These are phyloP conservation scores for Gossypium sturtianum DNA, from an alignment of 345 rosid genomes.

Conservation along the genomic window DNA sequence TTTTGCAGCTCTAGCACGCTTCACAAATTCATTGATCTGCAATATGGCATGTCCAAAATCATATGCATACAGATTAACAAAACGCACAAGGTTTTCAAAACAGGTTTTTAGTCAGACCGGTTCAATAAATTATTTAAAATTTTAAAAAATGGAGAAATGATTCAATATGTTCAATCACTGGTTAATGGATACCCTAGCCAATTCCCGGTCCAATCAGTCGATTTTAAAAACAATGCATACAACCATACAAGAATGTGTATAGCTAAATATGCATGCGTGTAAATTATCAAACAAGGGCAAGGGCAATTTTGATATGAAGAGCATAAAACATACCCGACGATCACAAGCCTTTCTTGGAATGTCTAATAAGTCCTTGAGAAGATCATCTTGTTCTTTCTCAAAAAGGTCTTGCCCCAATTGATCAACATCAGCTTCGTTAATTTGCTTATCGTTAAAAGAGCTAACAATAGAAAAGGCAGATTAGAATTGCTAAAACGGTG, in stretches of 20 bases:
- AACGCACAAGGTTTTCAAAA: not conserved
- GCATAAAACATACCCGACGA: slow-evolving; percentile 46
- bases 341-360: slow-evolving; percentile 96
- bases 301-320: no score
- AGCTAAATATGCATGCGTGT: not conserved
- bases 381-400: slow-evolving; percentile 89
- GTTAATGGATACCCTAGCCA: no score
- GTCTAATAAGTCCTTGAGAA: slow-evolving; percentile 58
- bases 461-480: slow-evolving; percentile 27
- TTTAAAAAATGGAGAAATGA: no score
- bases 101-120: no score
- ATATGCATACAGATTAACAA: not conserved
- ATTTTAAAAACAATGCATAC: no score
- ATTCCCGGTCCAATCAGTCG: no score
- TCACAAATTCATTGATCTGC: slow-evolving; percentile 92
- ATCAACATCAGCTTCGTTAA: slow-evolving; percentile 52
- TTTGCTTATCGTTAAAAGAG: slow-evolving; percentile 82
- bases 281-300: not conserved
- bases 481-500: not conserved
- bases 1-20: slow-evolving; percentile 89
- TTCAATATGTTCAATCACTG: no score
- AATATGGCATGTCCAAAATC: not conserved
- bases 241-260: not conserved
- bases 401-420: slow-evolving; percentile 72
- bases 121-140: no score